These are phyloP conservation scores for Fusarium penzigii DNA, from an alignment of 2,329 filamentous ascomycete genomes.

Conservation along the genomic window DNA sequence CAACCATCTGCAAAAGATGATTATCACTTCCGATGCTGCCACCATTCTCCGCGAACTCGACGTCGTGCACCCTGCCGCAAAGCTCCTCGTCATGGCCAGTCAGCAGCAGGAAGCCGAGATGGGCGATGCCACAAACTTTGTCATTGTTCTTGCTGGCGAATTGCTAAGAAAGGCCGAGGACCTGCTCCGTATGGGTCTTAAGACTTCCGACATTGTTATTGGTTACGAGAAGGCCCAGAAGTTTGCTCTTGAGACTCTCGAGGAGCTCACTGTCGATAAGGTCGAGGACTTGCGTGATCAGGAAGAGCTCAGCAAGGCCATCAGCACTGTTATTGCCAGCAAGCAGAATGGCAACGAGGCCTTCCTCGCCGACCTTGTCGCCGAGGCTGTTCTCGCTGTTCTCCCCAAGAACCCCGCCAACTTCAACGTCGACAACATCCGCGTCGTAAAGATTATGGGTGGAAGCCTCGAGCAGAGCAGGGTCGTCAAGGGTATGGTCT, in stretches of 20 bases:
- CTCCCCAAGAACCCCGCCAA: constrained; percentile 92
- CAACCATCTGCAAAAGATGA: constrained; percentile 99
- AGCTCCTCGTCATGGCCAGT: constrained; percentile 96
- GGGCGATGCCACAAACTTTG: constrained; percentile 97
- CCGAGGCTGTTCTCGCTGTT: constrained; percentile 82
- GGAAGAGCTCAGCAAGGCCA: constrained; percentile 88
- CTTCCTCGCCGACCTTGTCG: constrained; percentile 80
- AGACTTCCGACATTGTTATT: constrained; percentile 95
- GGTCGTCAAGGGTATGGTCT: constrained; percentile 98
- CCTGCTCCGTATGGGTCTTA: constrained; percentile 91
- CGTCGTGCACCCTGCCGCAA: constrained; percentile 96
- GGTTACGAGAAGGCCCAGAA: constrained; percentile 95
- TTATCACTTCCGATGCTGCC: constrained; percentile 94
- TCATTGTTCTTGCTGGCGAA: constrained; percentile 94
- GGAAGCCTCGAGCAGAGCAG: constrained; percentile 91
- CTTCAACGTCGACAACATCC: constrained; percentile 99
- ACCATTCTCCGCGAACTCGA: constrained; percentile 97
- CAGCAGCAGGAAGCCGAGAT: constrained; percentile 99
- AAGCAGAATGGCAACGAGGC: constrained; percentile 97
- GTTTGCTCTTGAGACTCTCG: constrained; percentile 80
- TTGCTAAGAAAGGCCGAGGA: constrained; percentile 97
- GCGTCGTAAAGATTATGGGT: constrained; percentile 99
- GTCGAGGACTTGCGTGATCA: constrained; percentile 81
- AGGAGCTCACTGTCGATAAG: constrained; percentile 89
- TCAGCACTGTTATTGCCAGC: constrained; percentile 91